Percentiles rank a stretch among this genome's conserved stretches.
Conservation (phyloP, 495 filamentous ascomycete genomes). For the Staphylotrichum longicolle region DNA sequence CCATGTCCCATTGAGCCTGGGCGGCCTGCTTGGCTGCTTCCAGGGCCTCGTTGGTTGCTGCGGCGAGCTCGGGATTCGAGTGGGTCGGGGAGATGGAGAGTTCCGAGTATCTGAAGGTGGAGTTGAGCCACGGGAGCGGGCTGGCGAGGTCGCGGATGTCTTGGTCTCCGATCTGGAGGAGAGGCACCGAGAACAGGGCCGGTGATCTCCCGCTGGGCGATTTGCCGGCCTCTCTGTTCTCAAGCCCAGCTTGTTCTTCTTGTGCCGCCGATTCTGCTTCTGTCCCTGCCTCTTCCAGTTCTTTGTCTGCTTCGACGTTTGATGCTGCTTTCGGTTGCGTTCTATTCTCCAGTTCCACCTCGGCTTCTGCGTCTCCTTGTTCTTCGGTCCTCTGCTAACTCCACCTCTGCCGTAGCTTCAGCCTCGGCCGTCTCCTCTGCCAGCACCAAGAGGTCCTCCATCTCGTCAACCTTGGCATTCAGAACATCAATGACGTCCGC, state of each 20-base stretch:
- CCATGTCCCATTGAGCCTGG: constrained; percentile 24
- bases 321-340: neutral
- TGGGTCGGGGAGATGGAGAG: constrained; percentile 12
- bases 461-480: constrained; percentile 46
- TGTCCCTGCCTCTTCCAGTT: neutral
- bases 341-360: neutral
- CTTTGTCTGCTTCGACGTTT: neutral
- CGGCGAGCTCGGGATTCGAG: constrained; percentile 19
- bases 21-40: constrained; percentile 22
- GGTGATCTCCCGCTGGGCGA: neutral
- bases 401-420: constrained; percentile 10
- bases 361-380: neutral
- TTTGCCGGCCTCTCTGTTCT: neutral
- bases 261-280: neutral
- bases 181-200: neutral
- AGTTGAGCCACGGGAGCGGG: constrained; percentile 12
- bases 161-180: neutral
- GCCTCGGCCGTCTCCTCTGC: constrained; percentile 18
- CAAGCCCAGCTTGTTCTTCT: neutral
- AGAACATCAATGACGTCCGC: constrained; percentile 35
- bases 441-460: constrained; percentile 38
- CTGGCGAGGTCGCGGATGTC: constrained; percentile 10
- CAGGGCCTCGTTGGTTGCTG: constrained; percentile 33
- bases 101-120: constrained; percentile 12
- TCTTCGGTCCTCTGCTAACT: neutral